Base-by-base conservation (phyloP, 345 rosid species). In the Boechera retrofracta region DNA sequence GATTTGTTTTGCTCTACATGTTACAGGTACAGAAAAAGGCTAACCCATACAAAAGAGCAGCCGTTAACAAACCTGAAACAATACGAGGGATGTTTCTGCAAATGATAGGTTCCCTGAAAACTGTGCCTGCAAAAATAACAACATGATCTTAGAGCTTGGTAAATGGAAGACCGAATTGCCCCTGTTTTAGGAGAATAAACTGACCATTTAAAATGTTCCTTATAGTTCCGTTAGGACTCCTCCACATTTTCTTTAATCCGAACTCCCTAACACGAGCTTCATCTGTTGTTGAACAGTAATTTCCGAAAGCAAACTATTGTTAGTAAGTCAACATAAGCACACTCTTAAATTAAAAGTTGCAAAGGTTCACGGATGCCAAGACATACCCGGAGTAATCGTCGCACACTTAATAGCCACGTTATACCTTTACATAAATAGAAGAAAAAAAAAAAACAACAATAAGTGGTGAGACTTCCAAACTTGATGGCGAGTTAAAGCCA, bases 191-290 rank as follows among this genome's bases (percentile, higher is more conserved):
- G 69, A 39, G 74, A 76, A 32, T 3, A 61, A 67, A 81, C 85
- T 65, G 32, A 94, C 98, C 98, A 76, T 94, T 94, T 57, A 94
- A 83, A 75, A 91, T 94, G 82, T 91, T 94, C 64, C 97, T 82
- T 39, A 94, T 94, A 13, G 98, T 94, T 63, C 98, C 96, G 61
- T 94, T 94, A 53, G 98, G 97, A 85, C 98, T 94, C 80, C 71
- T 91, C 98, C 98, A 94, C 98, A 94, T 94, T 26, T 78, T 84
- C 77, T 94, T 94, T 81, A 94, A 83, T 52, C 62, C 68, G 67
- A 91, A 94, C 83, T 94, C 98, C 85, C 80, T 81, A 55, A 93
- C 83, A 68, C 98, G 96, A 44, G 49, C 89, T 86, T 93, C 98
- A 85, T 89, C 98, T 94, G 80, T 80, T 55, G 71, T 66, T 11